Base-by-base conservation (phyloP, 768 basidiomycete genomes). In the Hysterangium stoloniferum region DNA sequence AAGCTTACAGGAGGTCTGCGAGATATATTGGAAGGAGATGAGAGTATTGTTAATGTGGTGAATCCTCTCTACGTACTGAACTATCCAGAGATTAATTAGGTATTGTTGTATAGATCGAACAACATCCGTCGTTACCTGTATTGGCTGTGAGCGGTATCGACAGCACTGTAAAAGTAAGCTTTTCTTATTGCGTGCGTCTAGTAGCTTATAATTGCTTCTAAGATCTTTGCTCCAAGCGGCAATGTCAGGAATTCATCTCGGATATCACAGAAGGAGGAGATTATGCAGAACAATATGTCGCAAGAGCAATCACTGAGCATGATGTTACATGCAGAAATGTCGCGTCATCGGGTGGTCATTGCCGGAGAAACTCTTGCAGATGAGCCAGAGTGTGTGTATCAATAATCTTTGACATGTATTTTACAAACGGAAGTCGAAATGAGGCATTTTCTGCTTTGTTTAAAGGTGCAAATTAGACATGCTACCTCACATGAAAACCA, bases 111-210 rank as follows among this genome's bases (percentile, higher is more conserved):
- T 22, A 66, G n/a, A 78, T 95, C 46, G 90, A 93, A 64, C 80
- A 79, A 1, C 89, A 94, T 57, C 72, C 91, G 0, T 73, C 78
- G 36, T 66, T 92, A 13, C 90, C 91, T 0, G 65, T 94, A 19
- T 62, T 91, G n/a, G 89, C 90, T 3, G 82, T 86, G 37, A 87
- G 84, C 61, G 92, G 92, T 1, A 92, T 95, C 43, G 92, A 94
- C 59, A 68, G 73, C 9, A 88, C 87, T 8, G 76, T 93, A 41
- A 94, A 95, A 74, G 86, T 86, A 52, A 54, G 67, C 47, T 44
- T 33, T 38, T 19, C 40, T 22, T 31, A 57, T 5, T 8, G 28
- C 19, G 29, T 45, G n/a, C 9, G 15, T 13, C 13, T 27, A 37
- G 19, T 13, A 20, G 6, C 38, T 28, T 4, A n/a, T 31, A 46